Base-by-base conservation (phyloP, 2,329 filamentous ascomycete genomes). In the Taxawa tesnikishii region DNA sequence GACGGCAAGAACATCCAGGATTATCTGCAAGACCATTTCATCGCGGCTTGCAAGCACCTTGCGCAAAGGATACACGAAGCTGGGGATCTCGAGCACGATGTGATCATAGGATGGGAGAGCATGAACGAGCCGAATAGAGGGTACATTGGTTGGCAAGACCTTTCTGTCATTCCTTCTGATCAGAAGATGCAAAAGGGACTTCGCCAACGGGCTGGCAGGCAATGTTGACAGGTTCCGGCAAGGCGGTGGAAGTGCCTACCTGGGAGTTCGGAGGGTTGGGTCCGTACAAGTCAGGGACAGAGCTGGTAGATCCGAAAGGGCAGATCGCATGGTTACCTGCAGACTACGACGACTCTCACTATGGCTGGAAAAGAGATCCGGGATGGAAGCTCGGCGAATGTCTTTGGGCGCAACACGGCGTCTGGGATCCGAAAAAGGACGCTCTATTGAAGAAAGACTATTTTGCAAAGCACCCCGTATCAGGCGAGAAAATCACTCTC, bases 1-100 rank as follows among this genome's bases (percentile, higher is more conserved):
- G 77, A 98, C 52, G 85, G 85, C 25, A 68, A 84, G 51, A 98
- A 98, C 50, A 96, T 98, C 35, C 88, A 96, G 50, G 88, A 98
- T 48, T 98, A 85, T 51, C 65, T 98, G 9, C 84, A 94, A 51
- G 69, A 72, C 18, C 92, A 96, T 54, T 94, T 87, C 43, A 67
- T 94, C 40, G 67, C 63, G 18, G 85, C 92, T 12, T 81, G 82
- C 43, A 74, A 71, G 13, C 81, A 94, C 51, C 67, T 98, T 6
- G 88, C 87, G 0, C 70, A 73, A 51, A 73, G 81, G 36, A 92
- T 98, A 43, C 76, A 84, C 36, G 85, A 96, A 46, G 87, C 90
- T 2, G 87, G 84, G 1, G 87, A 85, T 51, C 65, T 98, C 9
- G 81, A 92, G 50, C 72, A 90, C 41, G 77, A 87, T 14, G 75